Percentiles rank a stretch among this genome's conserved stretches.
phyloP scores from a whole-genome alignment of 208 protist genomes.

The Wallacemonas sp. region DNA sequence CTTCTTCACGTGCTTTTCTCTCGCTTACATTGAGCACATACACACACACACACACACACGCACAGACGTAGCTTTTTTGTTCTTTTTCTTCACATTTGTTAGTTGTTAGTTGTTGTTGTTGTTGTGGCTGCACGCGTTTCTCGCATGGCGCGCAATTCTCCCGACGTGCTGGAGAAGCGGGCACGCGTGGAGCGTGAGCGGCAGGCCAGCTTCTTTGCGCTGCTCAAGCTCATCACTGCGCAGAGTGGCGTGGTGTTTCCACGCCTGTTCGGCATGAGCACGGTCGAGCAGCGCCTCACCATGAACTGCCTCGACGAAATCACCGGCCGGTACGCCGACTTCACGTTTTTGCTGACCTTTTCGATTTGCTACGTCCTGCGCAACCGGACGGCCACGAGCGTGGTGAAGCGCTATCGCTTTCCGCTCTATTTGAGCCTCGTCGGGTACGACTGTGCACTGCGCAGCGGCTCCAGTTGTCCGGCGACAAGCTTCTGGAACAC shows the following conservation, averaged over 20 bases:
- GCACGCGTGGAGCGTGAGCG: constrained; percentile 46
- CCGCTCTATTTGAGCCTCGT: constrained; percentile 76
- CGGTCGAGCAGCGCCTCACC: constrained; percentile 64
- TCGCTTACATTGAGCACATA: too few relatives aligned
- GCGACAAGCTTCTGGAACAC: constrained; percentile 78
- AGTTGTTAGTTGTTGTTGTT: too few relatives aligned
- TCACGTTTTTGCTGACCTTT: constrained; percentile 65
- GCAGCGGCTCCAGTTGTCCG: constrained; percentile 46
- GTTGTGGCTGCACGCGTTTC: too few relatives aligned
- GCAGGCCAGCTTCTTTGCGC: constrained; percentile 59
- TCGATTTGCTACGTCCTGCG: constrained; percentile 41
- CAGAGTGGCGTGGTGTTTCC: constrained; percentile 17
- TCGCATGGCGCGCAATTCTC: neutral
- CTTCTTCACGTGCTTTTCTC: too few relatives aligned
- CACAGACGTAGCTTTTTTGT: too few relatives aligned
- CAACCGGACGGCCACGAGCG: constrained; percentile 24
- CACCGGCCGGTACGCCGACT: constrained; percentile 79
- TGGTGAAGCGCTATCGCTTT: constrained; percentile 49
- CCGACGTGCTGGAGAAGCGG: constrained; percentile 17
- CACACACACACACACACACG: too few relatives aligned
- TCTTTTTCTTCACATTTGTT: too few relatives aligned
- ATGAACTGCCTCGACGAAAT: constrained; percentile 82
- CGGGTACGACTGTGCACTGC: constrained; percentile 66
- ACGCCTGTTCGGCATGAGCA: constrained; percentile 27
- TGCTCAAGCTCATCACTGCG: constrained; percentile 43